Conservation (phyloP, 2,329 filamentous ascomycete species). For the Lachnellula hyalina region DNA sequence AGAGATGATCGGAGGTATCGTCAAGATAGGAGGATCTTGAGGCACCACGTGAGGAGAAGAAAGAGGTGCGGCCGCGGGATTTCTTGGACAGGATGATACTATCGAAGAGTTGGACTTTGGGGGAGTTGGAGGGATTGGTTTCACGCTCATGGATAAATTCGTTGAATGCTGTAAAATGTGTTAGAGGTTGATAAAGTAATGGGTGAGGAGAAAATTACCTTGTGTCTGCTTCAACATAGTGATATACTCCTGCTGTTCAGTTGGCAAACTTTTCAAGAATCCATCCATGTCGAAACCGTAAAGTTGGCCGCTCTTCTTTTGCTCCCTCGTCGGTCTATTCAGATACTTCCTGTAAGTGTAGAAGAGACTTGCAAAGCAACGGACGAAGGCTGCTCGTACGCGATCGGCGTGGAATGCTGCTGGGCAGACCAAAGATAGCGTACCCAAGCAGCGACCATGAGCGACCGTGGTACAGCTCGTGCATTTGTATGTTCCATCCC, state of each 20-base stretch:
- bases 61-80: conserved; percentile 57
- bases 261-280: conserved; percentile 58
- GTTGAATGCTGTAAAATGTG: conserved; percentile 55
- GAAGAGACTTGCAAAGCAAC: conserved; percentile 59
- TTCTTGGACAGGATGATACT: conserved; percentile 77
- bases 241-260: conserved; percentile 61
- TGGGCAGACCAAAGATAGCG: conserved; percentile 59
- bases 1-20: conserved; percentile 73
- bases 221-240: conserved; percentile 62
- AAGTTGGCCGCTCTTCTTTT: conserved; percentile 54
- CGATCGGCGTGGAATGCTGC: conserved; percentile 57
- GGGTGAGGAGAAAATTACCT: conserved; percentile 38
- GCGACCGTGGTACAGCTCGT: conserved; percentile 54
- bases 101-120: conserved; percentile 71
- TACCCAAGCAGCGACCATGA: conserved; percentile 56
- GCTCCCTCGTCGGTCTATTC: conserved; percentile 52
- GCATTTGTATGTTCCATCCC: conserved; percentile 71
- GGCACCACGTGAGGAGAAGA: conserved; percentile 33
- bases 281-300: conserved; percentile 62
- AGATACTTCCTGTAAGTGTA: conserved; percentile 63
- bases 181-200: conserved; percentile 36
- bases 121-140: conserved; percentile 54
- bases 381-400: conserved; percentile 58
- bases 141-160: conserved; percentile 83
- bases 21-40: conserved; percentile 51